Evolutionary conservation across 192 early-diverging fungal species (phyloP), one percentile per base, ranked within the genome.

Genomic region (Coemansia sp.): DNA sequence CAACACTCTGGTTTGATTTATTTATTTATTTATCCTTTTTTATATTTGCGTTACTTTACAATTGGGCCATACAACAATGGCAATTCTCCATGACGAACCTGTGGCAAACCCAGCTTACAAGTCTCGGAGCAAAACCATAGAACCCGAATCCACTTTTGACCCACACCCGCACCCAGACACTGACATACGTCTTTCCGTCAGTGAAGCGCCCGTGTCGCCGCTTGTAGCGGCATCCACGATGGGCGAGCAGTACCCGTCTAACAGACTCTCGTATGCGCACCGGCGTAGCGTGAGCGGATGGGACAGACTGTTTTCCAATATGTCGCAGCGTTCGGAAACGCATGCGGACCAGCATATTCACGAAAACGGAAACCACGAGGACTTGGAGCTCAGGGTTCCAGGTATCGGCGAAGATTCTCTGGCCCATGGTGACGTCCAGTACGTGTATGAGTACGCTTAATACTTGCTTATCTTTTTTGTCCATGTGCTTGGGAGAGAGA

Each of bases 391-490:
- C 42, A 70, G 71, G 9, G 71, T 82, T 7, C 74, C 79, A 4
- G 74, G 67, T 34, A 73, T 82, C n/a, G 74, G 74, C 64, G 79
- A 82, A 44, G 72, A 78, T 29, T 51, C 74, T 34, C 66, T 72
- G 62, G 70, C 66, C 46, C 78, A 72, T 63, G 78, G 64, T 62
- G 79, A 82, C 75, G 79, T 82, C 53, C 79, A 82, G 79, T 82
- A 82, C 68, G 79, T 82, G 73, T 72, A 82, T 70, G 79, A 82
- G 79, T 82, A 82, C 62, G 79, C 67, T 23, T 42, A 41, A 17
- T 12, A 39, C 27, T 69, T 42, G 21, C 27, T 66, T 19, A 37
- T 37, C 36, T 25, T 45, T 48, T 53, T 62, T 51, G 10, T 55
- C 14, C 37, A n/a, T 53, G 29, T 21, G n/a, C 46, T 46, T 45